Percentiles rank a stretch among this genome's conserved stretches.
Evolutionary conservation across 768 basidiomycete species (phyloP).

Genomic region (Xerocomellus amylosporus): DNA sequence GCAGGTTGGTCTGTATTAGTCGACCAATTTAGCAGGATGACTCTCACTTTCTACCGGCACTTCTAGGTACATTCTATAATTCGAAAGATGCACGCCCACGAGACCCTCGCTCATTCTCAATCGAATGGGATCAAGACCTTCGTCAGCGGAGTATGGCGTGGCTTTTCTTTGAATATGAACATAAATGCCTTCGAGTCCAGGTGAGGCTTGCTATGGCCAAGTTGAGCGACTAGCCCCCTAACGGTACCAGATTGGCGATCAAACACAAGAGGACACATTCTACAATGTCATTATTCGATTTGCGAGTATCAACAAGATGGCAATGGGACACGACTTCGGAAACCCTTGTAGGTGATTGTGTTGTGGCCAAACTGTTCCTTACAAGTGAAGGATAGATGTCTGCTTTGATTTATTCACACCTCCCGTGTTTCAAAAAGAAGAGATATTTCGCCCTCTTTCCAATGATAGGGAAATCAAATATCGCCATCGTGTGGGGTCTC

Average conservation of each 20-base stretch:
- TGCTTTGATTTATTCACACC: constrained; percentile 69
- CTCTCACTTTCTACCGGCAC: neutral
- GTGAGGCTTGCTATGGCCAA: constrained; percentile 35
- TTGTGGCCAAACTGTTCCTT: constrained; percentile 9
- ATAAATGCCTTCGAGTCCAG: constrained; percentile 63
- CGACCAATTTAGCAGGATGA: neutral
- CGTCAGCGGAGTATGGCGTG: constrained; percentile 45
- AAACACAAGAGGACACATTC: constrained; percentile 47
- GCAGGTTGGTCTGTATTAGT: constrained; percentile 57
- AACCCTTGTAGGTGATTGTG: constrained; percentile 52
- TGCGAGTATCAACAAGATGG: constrained; percentile 57
- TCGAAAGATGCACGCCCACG: constrained; percentile 23
- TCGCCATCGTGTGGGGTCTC: constrained; percentile 54
- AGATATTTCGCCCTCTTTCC: constrained; percentile 54
- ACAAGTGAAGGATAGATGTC: constrained; percentile 43
- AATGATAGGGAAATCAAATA: constrained; percentile 33
- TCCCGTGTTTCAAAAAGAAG: constrained; percentile 57
- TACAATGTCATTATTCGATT: constrained; percentile 54
- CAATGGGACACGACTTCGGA: constrained; percentile 56
- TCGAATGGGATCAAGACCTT: constrained; percentile 65
- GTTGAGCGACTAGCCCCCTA: neutral
- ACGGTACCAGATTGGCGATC: constrained; percentile 52
- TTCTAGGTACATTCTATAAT: constrained; percentile 29
- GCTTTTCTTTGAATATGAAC: constrained; percentile 63
- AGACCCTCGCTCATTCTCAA: constrained; percentile 56